Conservation (phyloP, 495 filamentous ascomycete genomes). For the Neurospora discreta region DNA sequence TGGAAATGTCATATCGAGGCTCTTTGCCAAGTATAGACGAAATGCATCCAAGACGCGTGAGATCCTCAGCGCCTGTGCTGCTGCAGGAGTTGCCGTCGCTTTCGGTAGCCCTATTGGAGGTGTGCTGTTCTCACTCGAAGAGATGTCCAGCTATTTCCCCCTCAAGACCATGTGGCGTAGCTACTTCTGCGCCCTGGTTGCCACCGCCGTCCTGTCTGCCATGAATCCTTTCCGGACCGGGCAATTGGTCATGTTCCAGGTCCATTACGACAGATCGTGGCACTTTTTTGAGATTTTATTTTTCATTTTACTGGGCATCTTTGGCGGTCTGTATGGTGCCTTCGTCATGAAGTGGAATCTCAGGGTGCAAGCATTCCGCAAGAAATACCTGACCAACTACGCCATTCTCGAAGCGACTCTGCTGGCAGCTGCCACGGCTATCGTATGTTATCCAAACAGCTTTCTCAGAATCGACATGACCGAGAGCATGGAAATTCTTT, state of each 20-base stretch:
- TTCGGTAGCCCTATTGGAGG: conserved; percentile 97
- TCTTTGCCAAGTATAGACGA: conserved; percentile 85
- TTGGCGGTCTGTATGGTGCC: conserved; percentile 91
- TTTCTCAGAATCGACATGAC: conserved; percentile 98
- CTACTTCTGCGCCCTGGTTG: conserved; percentile 95
- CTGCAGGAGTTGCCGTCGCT: conserved; percentile 90
- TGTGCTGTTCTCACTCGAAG: conserved; percentile 92
- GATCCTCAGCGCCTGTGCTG: conserved; percentile 87
- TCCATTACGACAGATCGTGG: conserved; percentile 91
- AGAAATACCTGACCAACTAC: conserved; percentile 81
- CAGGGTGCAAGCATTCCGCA: conserved; percentile 80
- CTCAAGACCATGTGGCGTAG: conserved; percentile 97
- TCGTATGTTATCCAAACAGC: conserved; percentile 92
- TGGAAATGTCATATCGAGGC: conserved; percentile 87
- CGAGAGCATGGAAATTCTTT: conserved; percentile 96
- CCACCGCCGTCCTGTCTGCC: conserved; percentile 83
- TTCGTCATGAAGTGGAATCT: conserved; percentile 99
- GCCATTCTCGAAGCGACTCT: conserved; percentile 81
- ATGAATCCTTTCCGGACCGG: conserved; percentile 98
- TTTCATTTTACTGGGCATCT: conserved; percentile 82
- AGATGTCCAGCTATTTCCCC: conserved; percentile 97
- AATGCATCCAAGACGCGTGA: conserved; percentile 94
- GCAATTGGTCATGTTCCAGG: conserved; percentile 99
- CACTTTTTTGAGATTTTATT: conserved; percentile 96
- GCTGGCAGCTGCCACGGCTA: conserved; percentile 70